A percentile compares a stretch with the other conserved stretches of the same genome.
phyloP scores from a whole-genome alignment of 305 asterid genomes.

The Solanum hybrid region DNA sequence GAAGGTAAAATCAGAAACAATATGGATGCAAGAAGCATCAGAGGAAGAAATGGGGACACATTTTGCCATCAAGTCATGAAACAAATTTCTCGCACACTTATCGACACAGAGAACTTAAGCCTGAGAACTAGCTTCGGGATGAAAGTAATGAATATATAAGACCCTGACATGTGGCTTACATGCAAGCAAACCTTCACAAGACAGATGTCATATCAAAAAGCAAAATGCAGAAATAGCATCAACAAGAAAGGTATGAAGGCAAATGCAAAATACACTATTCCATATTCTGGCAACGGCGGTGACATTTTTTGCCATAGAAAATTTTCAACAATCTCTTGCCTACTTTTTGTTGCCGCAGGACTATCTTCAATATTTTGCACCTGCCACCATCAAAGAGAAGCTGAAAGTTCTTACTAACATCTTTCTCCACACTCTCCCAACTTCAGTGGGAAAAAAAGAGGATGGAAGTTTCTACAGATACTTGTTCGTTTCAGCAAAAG shows the following conservation, averaged over 20 bases:
- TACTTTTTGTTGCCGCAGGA: not conserved
- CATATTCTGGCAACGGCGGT: not conserved
- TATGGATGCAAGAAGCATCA: not conserved
- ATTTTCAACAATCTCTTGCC: not conserved
- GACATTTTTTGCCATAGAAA: not conserved
- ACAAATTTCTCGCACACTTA: not conserved
- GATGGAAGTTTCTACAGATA: not conserved
- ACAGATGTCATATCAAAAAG: not conserved
- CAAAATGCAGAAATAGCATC: not conserved
- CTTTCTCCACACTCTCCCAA: not conserved
- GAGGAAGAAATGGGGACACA: not conserved
- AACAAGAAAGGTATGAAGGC: not conserved
- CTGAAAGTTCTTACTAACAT: not conserved
- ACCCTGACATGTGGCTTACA: not conserved
- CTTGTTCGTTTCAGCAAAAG: not conserved
- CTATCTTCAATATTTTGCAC: not conserved
- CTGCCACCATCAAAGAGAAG: conserved; percentile 1
- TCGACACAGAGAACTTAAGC: not conserved
- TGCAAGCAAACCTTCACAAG: not conserved
- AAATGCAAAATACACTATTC: not conserved
- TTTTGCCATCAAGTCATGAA: not conserved
- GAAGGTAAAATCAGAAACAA: not conserved
- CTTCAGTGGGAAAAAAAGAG: not conserved
- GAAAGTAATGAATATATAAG: not conserved
- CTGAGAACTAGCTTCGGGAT: not conserved